Evolutionary conservation across 2,329 filamentous ascomycete genomes (phyloP), one percentile per base, ranked within the genome.

Genomic region (Arthroderma sp.): DNA sequence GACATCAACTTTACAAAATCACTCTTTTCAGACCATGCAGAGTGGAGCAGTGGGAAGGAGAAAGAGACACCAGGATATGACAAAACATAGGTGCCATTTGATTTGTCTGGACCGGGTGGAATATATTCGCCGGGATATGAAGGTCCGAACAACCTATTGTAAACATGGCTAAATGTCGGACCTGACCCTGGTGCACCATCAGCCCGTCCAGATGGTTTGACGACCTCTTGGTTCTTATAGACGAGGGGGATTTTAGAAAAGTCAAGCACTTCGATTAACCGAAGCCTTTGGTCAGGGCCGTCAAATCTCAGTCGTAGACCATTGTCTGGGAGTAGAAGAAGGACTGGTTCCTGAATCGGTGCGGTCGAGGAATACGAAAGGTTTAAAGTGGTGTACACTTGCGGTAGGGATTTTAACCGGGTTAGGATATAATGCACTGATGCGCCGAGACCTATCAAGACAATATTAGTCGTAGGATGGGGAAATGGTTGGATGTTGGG

Each of bases 21-120:
- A 49, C 77, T 75, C 42, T 70, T 65, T 43, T 78, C 73, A 1
- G 83, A 85, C 71, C 86, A 95, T 22, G 80, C 77, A 1, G 82
- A 79, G 47, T 76, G 69, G 41, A 80, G 74, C 29, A 96, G 70
- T 0, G 85, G 80, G 52, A 98, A 98, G 33, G 83, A 88, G 60
- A 96, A 95, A 0, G 89, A 86, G 29, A 98, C 80, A 0, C 91
- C 91, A 1, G 89, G 88, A 64, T 95, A 98, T 1, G 89, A 96
- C 31, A 98, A 70, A 31, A 94, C 80, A 58, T 96, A 98, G 22
- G 78, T 83, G 10, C 88, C 88, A 47, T 72, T 67, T 10, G 71
- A 69, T 7, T 72, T 70, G 3, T 68, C 70, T 1, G 68, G 57
- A 5, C 64, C 61, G 1, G 85, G 78, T 6, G 81, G 74, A 33